phyloP scores from a whole-genome alignment of 2,329 filamentous ascomycete genomes.

The Colletotrichum kahawae region DNA sequence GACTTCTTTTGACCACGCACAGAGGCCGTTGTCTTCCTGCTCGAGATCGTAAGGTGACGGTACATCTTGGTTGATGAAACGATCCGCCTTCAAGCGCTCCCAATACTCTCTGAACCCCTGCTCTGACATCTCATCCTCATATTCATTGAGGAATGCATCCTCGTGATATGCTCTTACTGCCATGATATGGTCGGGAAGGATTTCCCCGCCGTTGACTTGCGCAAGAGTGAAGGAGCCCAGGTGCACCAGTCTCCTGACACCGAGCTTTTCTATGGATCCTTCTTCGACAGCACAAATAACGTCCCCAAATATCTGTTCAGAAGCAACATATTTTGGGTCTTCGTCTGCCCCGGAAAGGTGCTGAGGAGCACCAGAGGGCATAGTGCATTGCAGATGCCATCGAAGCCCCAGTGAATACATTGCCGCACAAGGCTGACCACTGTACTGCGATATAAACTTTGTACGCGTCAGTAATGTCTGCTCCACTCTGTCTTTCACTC shows the following conservation, averaged over 20 bases:
- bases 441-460: neutral
- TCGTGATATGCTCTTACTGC: neutral
- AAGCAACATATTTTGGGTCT: neutral
- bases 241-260: rapidly evolving
- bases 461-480: rapidly evolving
- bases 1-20: too few relatives aligned
- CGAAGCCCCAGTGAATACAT: neutral
- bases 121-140: neutral
- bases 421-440: rapidly evolving
- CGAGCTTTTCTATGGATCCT: neutral
- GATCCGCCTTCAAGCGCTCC: rapidly evolving
- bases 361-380: neutral
- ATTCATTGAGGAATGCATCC: neutral
- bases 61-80: neutral
- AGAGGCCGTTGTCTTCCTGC: rapidly evolving
- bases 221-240: neutral
- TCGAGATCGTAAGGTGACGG: neutral
- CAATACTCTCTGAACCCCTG: neutral
- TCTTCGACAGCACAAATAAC: neutral
- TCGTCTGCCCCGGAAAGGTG: neutral
- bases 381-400: rapidly evolving
- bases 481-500: neutral
- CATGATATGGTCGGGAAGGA: rapidly evolving
- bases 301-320: rapidly evolving
- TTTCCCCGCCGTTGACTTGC: neutral